These are phyloP conservation scores for Geranium incanum DNA, from an alignment of 441 rosid genomes.

Conservation along the genomic window DNA sequence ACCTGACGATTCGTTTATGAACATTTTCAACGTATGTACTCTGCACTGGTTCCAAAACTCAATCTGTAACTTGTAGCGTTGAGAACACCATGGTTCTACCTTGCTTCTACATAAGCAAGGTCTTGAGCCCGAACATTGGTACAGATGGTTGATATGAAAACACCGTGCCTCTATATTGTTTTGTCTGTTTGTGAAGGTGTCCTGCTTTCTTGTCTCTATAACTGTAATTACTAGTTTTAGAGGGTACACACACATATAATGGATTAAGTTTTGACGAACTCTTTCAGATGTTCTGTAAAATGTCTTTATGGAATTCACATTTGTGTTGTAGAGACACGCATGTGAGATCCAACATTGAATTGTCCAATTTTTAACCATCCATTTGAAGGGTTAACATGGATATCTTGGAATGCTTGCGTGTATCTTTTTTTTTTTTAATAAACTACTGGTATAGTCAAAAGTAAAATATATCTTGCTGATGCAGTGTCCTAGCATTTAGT, in stretches of 20 bases:
- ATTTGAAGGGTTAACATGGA: not conserved
- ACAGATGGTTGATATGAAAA: too few relatives aligned
- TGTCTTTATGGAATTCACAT: not conserved
- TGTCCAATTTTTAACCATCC: not conserved
- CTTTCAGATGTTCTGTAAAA: not conserved
- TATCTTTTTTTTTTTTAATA: not conserved
- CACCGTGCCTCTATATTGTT: too few relatives aligned
- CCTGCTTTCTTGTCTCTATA: not conserved
- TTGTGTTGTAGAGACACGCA: not conserved
- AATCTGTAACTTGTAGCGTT: not conserved
- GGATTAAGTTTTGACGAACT: too few relatives aligned
- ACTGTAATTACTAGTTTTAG: too few relatives aligned
- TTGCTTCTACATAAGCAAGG: not conserved
- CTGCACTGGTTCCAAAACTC: not conserved
- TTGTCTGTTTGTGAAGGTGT: not conserved
- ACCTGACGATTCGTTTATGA: constrained; percentile 29
- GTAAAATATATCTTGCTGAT: too few relatives aligned
- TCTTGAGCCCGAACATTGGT: too few relatives aligned
- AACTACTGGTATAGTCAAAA: not conserved
- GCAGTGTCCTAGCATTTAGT: too few relatives aligned
- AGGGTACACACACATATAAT: not conserved
- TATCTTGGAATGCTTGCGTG: not conserved
- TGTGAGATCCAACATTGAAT: not conserved
- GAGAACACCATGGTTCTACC: not conserved
- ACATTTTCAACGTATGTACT: constrained; percentile 48